Percentiles rank a stretch among this genome's conserved stretches.
Evolutionary conservation across 108 stramenopile genomes (phyloP).

Genomic region (Aurantiochytrium sp.): DNA sequence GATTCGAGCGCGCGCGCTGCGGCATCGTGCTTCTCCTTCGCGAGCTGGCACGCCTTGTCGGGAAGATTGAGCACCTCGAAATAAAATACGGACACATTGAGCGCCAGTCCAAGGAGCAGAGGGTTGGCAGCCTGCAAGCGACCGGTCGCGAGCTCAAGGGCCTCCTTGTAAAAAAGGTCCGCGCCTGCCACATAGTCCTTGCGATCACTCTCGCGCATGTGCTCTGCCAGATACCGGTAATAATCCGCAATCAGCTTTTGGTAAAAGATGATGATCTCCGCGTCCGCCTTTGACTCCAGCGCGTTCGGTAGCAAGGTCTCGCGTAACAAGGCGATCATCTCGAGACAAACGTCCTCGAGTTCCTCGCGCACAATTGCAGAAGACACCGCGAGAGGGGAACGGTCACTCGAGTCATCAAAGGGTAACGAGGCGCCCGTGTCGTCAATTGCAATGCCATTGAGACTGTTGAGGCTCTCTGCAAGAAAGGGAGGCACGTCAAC

Average conservation of each 20-base stretch:
- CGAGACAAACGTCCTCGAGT: not conserved
- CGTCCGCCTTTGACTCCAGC: not conserved
- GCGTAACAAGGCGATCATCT: not conserved
- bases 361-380: not conserved
- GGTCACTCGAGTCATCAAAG: not conserved
- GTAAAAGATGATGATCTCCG: not conserved
- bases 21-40: not conserved
- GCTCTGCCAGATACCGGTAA: constrained; percentile 2
- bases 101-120: not conserved
- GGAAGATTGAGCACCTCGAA: not conserved
- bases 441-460: not conserved
- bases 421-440: not conserved
- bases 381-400: not conserved
- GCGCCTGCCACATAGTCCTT: not conserved
- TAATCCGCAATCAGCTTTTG: constrained; percentile 2
- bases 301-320: not conserved
- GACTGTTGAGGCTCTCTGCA: not conserved
- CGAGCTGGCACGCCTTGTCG: constrained; percentile 13
- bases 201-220: not conserved
- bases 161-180: not conserved
- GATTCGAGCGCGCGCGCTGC: not conserved
- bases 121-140: not conserved
- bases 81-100: constrained; percentile 19
- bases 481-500: not conserved
- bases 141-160: not conserved